A percentile compares a stretch with the other conserved stretches of the same genome.
Evolutionary conservation across 2,329 filamentous ascomycete genomes (phyloP).

Genomic region (Hortaea werneckii): DNA sequence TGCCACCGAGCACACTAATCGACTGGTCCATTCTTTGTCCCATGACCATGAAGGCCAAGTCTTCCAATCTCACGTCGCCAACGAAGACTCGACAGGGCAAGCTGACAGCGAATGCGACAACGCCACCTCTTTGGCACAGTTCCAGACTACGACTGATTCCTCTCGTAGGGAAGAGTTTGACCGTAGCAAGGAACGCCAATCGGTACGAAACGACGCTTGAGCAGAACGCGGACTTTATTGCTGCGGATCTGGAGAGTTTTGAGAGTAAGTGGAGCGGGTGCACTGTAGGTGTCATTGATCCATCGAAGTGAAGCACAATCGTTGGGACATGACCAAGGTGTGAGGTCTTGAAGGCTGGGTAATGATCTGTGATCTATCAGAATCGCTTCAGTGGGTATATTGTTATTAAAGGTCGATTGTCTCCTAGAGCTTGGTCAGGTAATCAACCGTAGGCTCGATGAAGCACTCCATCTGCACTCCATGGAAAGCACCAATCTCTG

Average conservation of each 20-base stretch:
- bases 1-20: slow-evolving; percentile 19
- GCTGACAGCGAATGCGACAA: slow-evolving; percentile 21
- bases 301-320: slow-evolving; percentile 1
- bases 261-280: slow-evolving; percentile 25
- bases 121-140: slow-evolving; percentile 26
- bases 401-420: no score
- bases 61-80: slow-evolving; percentile 21
- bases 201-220: slow-evolving; percentile 31
- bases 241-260: slow-evolving; percentile 26
- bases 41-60: slow-evolving; percentile 28
- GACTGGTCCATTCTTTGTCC: slow-evolving; percentile 33
- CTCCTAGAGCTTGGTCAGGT: no score
- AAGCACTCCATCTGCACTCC: no score
- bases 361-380: no score
- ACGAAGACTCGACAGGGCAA: slow-evolving; percentile 14
- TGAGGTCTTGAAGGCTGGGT: no score
- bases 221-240: slow-evolving; percentile 34
- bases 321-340: not conserved
- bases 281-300: slow-evolving; percentile 28
- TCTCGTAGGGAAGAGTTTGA: slow-evolving; percentile 24
- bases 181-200: slow-evolving; percentile 19
- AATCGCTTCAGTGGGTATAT: no score
- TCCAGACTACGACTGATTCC: slow-evolving; percentile 25
- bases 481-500: no score
- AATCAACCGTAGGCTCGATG: no score